These are phyloP conservation scores for Erythrophleum fordii DNA, from an alignment of 306 rosid species.

Conservation along the genomic window DNA sequence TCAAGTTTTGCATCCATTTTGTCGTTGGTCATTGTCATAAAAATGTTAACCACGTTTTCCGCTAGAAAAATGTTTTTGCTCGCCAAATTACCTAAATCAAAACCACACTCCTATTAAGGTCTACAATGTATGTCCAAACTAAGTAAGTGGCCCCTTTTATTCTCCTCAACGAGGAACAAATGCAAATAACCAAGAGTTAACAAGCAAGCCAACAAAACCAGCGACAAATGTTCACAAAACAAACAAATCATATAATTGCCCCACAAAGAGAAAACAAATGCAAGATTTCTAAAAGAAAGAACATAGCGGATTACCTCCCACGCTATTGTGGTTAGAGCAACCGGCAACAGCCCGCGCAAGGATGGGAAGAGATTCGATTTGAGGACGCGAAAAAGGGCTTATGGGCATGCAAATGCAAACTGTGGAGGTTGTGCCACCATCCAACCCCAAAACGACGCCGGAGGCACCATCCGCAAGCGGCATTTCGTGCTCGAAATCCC, in stretches of 20 bases:
- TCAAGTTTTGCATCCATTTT: not conserved
- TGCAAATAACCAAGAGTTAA: constrained; percentile 18
- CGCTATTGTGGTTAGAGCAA: constrained; percentile 93
- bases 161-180: constrained; percentile 17
- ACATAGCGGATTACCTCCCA: constrained; percentile 63
- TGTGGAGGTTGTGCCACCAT: constrained; percentile 89
- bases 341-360: constrained; percentile 89
- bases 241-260: constrained; percentile 7
- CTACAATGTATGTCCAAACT: constrained; percentile 16
- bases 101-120: constrained; percentile 26
- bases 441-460: constrained; percentile 75
- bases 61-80: not conserved
- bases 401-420: constrained; percentile 85
- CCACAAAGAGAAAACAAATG: constrained; percentile 22
- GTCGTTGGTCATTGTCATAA: not conserved
- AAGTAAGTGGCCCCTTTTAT: constrained; percentile 10
- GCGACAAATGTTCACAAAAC: not conserved
- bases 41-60: constrained; percentile 1
- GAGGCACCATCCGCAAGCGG: constrained; percentile 45
- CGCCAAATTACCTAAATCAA: constrained; percentile 22
- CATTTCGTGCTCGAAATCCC: constrained; percentile 81
- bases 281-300: not conserved
- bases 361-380: constrained; percentile 64
- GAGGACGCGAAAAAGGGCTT: constrained; percentile 54
- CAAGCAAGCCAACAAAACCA: constrained; percentile 12